phyloP scores from a whole-genome alignment of 2,329 filamentous ascomycete genomes.

The Pestalotiopsis sp. region DNA sequence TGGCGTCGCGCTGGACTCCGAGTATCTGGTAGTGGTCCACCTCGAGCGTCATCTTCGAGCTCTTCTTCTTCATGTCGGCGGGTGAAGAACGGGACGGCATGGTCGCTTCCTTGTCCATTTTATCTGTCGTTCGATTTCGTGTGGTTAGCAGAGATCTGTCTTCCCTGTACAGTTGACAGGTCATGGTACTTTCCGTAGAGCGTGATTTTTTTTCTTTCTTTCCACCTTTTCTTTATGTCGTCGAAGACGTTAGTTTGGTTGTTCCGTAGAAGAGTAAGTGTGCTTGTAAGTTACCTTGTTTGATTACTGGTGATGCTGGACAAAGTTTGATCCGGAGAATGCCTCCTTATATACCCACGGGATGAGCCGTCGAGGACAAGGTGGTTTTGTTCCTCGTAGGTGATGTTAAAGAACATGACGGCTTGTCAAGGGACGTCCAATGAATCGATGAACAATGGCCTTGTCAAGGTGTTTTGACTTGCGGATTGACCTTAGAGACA shows the following conservation, averaged over 20 bases:
- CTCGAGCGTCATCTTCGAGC: not conserved
- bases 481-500: not conserved
- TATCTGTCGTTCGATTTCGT: too few species aligned
- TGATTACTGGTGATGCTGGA: not conserved
- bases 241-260: too few species aligned
- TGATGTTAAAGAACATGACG: not conserved
- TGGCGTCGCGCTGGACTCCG: not conserved
- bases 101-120: not conserved
- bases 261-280: not conserved
- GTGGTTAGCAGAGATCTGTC: too few species aligned
- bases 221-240: too few species aligned
- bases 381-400: not conserved
- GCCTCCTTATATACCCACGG: not conserved
- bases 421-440: not conserved
- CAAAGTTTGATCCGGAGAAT: not conserved
- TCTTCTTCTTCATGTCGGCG: not conserved
- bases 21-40: not conserved
- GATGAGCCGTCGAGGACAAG: not conserved
- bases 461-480: not conserved
- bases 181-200: too few species aligned
- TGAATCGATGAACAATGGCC: not conserved
- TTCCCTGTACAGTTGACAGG: too few species aligned
- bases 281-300: not conserved
- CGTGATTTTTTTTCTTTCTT: too few species aligned
- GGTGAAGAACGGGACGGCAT: not conserved